phyloP scores from a whole-genome alignment of 1,139 yeast genomes.

The Scheffersomyces lignicola region DNA sequence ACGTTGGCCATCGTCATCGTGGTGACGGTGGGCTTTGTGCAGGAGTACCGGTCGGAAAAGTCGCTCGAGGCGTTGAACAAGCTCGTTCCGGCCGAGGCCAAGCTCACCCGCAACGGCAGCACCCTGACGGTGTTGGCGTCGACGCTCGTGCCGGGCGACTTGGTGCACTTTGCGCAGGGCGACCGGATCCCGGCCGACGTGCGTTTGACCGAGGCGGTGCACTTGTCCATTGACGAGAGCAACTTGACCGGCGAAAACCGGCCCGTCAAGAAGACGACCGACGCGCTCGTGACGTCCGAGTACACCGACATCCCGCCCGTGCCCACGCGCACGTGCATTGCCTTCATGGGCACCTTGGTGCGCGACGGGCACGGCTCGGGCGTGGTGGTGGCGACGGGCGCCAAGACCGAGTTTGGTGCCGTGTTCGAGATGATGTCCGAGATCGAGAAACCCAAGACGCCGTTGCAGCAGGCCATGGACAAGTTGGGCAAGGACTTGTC shows the following conservation, averaged over 20 bases:
- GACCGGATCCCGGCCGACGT: constrained; percentile 95
- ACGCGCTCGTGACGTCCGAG: constrained; percentile 24
- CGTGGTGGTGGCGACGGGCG: constrained; percentile 87
- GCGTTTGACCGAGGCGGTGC: constrained; percentile 73
- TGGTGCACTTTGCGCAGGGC: constrained; percentile 85
- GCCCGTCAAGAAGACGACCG: constrained; percentile 67
- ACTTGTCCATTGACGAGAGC: constrained; percentile 84
- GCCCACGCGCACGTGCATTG: constrained; percentile 71
- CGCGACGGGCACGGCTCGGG: constrained; percentile 94
- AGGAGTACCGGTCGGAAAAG: constrained; percentile 92
- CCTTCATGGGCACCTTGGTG: constrained; percentile 94
- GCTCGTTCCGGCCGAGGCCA: constrained; percentile 92
- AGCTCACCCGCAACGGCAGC: constrained; percentile 76
- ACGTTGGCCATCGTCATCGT: constrained; percentile 87
- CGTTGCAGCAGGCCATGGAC: constrained; percentile 92
- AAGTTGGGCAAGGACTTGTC: constrained; percentile 88
- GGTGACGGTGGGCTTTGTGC: constrained; percentile 93
- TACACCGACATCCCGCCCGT: constrained; percentile 40
- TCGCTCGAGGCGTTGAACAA: constrained; percentile 87
- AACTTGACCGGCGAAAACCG: constrained; percentile 92
- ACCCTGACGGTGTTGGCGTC: constrained; percentile 81
- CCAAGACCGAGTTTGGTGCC: constrained; percentile 85
- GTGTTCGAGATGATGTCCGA: constrained; percentile 91
- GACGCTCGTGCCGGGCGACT: constrained; percentile 88
- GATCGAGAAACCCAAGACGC: constrained; percentile 95